These are phyloP conservation scores for Xylaria longipes DNA, from an alignment of 495 filamentous ascomycete genomes.

Conservation along the genomic window DNA sequence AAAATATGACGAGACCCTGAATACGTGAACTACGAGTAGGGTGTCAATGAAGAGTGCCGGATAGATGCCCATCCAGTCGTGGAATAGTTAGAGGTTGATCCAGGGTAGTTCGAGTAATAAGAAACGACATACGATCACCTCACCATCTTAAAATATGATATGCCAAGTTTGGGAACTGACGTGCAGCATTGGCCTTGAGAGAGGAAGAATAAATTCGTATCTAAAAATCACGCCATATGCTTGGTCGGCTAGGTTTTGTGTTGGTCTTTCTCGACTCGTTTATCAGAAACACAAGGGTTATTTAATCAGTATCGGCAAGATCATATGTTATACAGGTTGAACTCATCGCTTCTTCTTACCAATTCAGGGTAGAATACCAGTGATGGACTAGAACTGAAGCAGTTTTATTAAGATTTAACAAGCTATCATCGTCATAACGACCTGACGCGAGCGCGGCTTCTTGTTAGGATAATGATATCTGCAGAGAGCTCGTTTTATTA, in stretches of 20 bases:
- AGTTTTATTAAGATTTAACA: background rate
- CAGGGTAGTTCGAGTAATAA: background rate
- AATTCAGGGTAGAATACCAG: background rate
- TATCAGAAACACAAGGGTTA: background rate
- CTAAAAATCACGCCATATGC: background rate
- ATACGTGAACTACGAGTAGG: background rate
- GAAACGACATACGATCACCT: background rate
- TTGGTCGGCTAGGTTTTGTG: background rate
- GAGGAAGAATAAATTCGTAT: background rate
- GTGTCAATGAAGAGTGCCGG: background rate
- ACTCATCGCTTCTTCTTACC: background rate
- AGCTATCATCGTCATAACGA: background rate
- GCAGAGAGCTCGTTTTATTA: background rate
- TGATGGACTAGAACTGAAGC: background rate
- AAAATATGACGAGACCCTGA: background rate
- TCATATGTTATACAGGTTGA: background rate
- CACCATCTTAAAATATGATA: background rate
- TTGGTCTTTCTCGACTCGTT: background rate
- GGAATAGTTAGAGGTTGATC: background rate
- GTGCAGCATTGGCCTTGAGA: background rate
- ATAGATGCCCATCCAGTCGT: background rate
- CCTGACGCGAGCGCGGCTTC: background rate
- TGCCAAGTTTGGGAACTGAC: background rate
- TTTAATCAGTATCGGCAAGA: background rate
- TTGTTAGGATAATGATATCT: background rate